Evolutionary conservation across 495 filamentous ascomycete genomes (phyloP).

Genomic region (Podospora comata): DNA sequence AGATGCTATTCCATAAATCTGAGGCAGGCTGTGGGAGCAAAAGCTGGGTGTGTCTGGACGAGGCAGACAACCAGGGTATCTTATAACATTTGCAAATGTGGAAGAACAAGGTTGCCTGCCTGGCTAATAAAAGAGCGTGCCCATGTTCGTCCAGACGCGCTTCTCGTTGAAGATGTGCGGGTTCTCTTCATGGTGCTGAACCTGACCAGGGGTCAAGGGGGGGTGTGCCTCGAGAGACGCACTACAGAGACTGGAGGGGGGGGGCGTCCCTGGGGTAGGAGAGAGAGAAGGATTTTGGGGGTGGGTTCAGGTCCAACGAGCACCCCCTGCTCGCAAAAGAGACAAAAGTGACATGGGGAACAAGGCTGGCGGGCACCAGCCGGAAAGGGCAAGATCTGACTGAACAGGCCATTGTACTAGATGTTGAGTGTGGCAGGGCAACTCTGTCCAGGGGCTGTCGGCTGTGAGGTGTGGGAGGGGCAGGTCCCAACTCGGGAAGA

Average conservation of each 20-base stretch:
- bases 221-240: constrained; percentile 22
- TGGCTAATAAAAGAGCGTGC: constrained; percentile 37
- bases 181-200: constrained; percentile 14
- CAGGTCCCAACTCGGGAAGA: constrained; percentile 16
- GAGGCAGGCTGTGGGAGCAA: constrained; percentile 28
- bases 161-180: constrained; percentile 28
- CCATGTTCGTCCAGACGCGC: constrained; percentile 21
- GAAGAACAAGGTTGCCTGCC: constrained; percentile 28
- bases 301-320: constrained; percentile 12
- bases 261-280: constrained; percentile 22
- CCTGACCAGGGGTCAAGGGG: constrained; percentile 14
- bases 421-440: constrained; percentile 21
- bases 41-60: constrained; percentile 24
- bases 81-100: constrained; percentile 32
- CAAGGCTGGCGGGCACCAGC: constrained; percentile 27
- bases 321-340: constrained; percentile 7
- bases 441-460: constrained; percentile 6
- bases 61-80: constrained; percentile 33
- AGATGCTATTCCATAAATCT: constrained; percentile 21
- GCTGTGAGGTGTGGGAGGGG: constrained; percentile 8
- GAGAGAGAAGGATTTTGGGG: constrained; percentile 12
- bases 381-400: constrained; percentile 28
- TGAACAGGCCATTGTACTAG: constrained; percentile 19
- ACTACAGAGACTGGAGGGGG: constrained; percentile 16
- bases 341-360: constrained; percentile 8